Base-by-base conservation (phyloP, 768 basidiomycete species). In the Trametopsis cervina region DNA sequence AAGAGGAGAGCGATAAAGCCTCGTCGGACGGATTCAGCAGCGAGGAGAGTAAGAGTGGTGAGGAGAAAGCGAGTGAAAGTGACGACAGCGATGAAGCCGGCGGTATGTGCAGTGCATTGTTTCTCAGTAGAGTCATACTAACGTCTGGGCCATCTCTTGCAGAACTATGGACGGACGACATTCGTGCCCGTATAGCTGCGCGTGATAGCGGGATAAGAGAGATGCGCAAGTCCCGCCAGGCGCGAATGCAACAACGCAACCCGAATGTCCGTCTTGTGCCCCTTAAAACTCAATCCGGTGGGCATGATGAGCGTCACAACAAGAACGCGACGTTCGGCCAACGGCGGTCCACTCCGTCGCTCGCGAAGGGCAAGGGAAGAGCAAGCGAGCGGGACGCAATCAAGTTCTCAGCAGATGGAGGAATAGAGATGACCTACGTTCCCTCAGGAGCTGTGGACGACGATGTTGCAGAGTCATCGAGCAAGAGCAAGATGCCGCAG, bases 361-460 rank as follows among this genome's bases (percentile, higher is more conserved):
- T 39, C 10, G 2, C 17, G 11, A 60, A 54, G 37, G 55, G 52
- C 40, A 58, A 57, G 50, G 46, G 38, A 20, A 51, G 50, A 9
- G 44, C 52, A 18, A 37, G 43, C 21, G 46, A 43, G 41, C 51
- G 36, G 44, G 29, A 50, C 44, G 48, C 47, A 59, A 20, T 62
- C 50, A 29, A 56, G 49, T 38, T 49, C 50, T 46, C 65, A 44
- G 67, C 64, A 12, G 83, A 84, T 57, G 84, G 83, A 11, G 82
- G 80, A 10, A 80, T 90, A 77, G 90, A 93, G 62, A 80, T 90
- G 66, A 86, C 78, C 42, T 95, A 90, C 78, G 69, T 87, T 24
- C 90, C 90, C 2, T 52, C 64, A 22, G 45, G 44, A 4, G 53
- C 46, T 15, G 52, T 52, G 44, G 72, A 71, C 51, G 66, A 66